Percentiles rank a stretch among this genome's conserved stretches.
Evolutionary conservation across 345 rosid species (phyloP).

Genomic region (Camelina neglecta): DNA sequence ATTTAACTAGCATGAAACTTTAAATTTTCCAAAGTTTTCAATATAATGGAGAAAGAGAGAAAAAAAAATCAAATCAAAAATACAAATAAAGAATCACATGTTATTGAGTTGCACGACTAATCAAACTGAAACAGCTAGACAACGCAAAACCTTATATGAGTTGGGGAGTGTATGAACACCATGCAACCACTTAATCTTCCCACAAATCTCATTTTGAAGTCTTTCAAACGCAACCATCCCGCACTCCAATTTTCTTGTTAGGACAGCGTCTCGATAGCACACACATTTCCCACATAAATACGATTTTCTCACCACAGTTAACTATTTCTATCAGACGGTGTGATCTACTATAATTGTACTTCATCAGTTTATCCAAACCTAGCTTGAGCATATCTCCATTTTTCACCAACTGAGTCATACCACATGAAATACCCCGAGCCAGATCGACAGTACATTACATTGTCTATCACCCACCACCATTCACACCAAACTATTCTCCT

Average conservation of each 20-base stretch:
- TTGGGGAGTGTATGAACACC: not conserved
- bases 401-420: not conserved
- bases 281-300: not conserved
- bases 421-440: no score
- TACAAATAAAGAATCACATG: not conserved
- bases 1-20: no score
- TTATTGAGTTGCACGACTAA: not conserved
- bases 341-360: not conserved
- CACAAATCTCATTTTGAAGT: not conserved
- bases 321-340: not conserved
- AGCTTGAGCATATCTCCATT: not conserved
- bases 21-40: no score
- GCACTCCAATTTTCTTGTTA: not conserved
- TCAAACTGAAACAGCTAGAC: not conserved
- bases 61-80: not conserved
- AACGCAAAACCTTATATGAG: not conserved
- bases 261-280: not conserved
- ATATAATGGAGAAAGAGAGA: no score
- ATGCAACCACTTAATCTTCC: not conserved
- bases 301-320: not conserved
- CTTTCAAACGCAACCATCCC: not conserved
- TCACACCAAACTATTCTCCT: no score
- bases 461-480: no score
- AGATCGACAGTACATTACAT: no score
- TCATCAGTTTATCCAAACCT: not conserved